phyloP scores from a whole-genome alignment of 1,139 yeast species.

The Kodamaea suecica region DNA sequence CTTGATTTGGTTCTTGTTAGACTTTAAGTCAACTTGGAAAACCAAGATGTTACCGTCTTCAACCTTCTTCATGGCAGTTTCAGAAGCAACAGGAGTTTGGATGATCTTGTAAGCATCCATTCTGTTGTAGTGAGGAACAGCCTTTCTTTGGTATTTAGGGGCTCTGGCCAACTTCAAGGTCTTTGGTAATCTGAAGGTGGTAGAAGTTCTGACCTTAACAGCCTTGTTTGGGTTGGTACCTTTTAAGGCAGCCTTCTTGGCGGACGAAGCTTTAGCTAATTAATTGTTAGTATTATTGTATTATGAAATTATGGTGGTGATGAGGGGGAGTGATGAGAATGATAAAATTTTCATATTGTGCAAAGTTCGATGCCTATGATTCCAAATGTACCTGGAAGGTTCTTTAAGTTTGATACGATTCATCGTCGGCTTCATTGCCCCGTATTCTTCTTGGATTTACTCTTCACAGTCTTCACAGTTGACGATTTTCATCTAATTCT shows the following conservation, averaged over 20 bases:
- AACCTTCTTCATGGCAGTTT: constrained; percentile 99
- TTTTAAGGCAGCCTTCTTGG: constrained; percentile 98
- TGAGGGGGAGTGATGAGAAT: too few species aligned
- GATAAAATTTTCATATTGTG: too few species aligned
- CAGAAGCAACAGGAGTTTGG: constrained; percentile 94
- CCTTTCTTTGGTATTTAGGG: constrained; percentile 94
- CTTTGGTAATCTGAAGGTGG: constrained; percentile 98
- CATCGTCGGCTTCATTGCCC: too few species aligned
- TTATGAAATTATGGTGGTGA: too few species aligned
- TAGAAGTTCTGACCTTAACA: constrained; percentile 88
- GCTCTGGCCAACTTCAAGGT: constrained; percentile 90
- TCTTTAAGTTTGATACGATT: too few species aligned
- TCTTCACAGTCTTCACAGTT: too few species aligned
- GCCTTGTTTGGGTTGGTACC: constrained; percentile 94
- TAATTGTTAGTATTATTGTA: constrained; percentile 32
- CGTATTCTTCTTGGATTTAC: too few species aligned
- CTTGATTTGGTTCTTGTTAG: constrained; percentile 98
- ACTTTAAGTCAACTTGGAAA: constrained; percentile 93
- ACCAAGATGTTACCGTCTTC: constrained; percentile 99
- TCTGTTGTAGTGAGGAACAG: constrained; percentile 98
- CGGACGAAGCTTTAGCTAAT: constrained; percentile 74
- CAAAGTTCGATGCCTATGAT: too few species aligned
- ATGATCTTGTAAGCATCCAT: constrained; percentile 94
- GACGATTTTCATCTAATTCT: too few species aligned
- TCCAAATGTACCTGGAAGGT: too few species aligned